Percentiles rank a stretch among this genome's conserved stretches.
phyloP scores from a whole-genome alignment of 768 basidiomycete species.

The Auricularia sp. region DNA sequence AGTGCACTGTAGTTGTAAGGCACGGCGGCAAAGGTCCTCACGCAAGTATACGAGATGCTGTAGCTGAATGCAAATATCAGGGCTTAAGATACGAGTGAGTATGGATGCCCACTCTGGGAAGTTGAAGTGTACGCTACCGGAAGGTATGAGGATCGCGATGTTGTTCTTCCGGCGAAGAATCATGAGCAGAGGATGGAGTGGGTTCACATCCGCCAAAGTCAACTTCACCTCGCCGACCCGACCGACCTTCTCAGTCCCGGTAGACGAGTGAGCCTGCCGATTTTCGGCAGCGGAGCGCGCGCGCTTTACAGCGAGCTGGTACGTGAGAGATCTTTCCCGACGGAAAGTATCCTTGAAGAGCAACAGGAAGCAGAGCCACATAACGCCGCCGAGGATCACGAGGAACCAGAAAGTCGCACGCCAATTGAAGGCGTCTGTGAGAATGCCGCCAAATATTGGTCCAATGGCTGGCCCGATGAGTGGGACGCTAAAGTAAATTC shows the following conservation, averaged over 20 bases:
- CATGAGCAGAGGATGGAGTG: constrained; percentile 48
- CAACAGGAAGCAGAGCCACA: constrained; percentile 46
- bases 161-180: constrained; percentile 61
- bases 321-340: constrained; percentile 68
- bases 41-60: constrained; percentile 61
- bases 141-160: constrained; percentile 49
- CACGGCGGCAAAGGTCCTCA: constrained; percentile 50
- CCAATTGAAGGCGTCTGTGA: constrained; percentile 66
- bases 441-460: constrained; percentile 58
- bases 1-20: constrained; percentile 61
- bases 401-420: constrained; percentile 79
- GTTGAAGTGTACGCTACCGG: constrained; percentile 32
- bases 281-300: constrained; percentile 11
- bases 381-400: constrained; percentile 46
- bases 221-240: constrained; percentile 33
- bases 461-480: constrained; percentile 38
- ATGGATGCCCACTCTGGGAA: neutral
- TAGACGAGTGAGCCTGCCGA: constrained; percentile 11
- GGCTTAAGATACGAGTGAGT: constrained; percentile 28
- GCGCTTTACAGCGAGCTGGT: constrained; percentile 54
- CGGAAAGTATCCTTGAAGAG: constrained; percentile 80
- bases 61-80: constrained; percentile 64
- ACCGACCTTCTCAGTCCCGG: constrained; percentile 8
- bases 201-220: constrained; percentile 62
- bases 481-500: constrained; percentile 50